These are phyloP conservation scores for Punica granatum DNA, from an alignment of 345 rosid genomes.

Conservation along the genomic window DNA sequence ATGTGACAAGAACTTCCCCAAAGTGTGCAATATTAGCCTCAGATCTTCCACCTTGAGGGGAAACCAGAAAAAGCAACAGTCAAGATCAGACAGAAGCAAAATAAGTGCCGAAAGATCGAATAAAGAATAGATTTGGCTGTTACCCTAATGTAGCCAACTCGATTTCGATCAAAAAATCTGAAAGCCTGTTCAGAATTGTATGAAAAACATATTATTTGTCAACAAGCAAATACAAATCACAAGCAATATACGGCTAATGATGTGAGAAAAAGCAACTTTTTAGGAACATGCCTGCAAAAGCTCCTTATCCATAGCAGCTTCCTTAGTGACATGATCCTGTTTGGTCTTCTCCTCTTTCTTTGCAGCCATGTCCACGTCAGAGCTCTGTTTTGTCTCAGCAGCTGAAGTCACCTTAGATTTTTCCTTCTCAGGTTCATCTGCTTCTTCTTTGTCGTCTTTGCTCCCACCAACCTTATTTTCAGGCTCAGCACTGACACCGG, in stretches of 20 bases:
- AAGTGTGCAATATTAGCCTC: slow-evolving; percentile 78
- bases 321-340: slow-evolving; percentile 18
- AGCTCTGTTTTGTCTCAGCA: slow-evolving; percentile 27
- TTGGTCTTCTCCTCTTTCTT: slow-evolving; percentile 27
- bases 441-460: slow-evolving; percentile 26
- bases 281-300: slow-evolving; percentile 57
- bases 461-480: slow-evolving; percentile 14
- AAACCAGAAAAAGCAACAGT: neutral
- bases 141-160: slow-evolving; percentile 80
- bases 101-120: neutral
- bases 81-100: neutral
- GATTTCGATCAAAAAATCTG: slow-evolving; percentile 89
- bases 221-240: neutral
- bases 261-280: neutral
- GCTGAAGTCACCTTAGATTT: slow-evolving; percentile 19
- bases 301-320: slow-evolving; percentile 53
- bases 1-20: slow-evolving; percentile 80
- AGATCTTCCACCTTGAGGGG: slow-evolving; percentile 76
- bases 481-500: slow-evolving; percentile 27
- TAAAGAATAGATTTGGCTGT: neutral
- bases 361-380: slow-evolving; percentile 21
- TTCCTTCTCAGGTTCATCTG: slow-evolving; percentile 24
- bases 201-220: neutral
- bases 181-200: slow-evolving; percentile 51
- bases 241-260: neutral